These are phyloP conservation scores for Solanum lycopersicoides DNA, from an alignment of 257 asterid species.

Conservation along the genomic window DNA sequence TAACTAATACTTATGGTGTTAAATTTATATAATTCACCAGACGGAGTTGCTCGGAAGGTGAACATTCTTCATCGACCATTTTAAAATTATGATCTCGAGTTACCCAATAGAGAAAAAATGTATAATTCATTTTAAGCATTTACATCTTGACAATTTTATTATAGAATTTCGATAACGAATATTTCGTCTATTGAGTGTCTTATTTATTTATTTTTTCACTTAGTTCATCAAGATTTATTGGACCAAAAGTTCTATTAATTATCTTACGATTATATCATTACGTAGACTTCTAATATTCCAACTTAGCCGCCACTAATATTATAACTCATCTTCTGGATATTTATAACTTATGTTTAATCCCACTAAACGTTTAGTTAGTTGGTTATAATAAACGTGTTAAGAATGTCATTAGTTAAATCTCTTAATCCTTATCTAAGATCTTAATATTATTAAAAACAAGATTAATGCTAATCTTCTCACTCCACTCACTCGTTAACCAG, in stretches of 20 bases:
- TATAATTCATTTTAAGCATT: too few species aligned
- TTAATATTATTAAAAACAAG: neutral
- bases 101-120: too few species aligned
- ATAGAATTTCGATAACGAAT: neutral
- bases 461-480: neutral
- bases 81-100: neutral
- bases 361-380: conserved; percentile 14
- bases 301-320: neutral
- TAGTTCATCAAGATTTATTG: neutral
- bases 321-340: neutral
- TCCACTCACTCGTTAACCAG: neutral
- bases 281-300: neutral
- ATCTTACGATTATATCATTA: neutral
- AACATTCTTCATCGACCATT: neutral
- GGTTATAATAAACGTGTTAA: conserved; percentile 1
- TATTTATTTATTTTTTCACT: too few species aligned
- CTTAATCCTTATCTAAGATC: neutral
- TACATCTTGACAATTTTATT: neutral
- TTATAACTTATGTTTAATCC: neutral
- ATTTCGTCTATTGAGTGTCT: rapidly evolving
- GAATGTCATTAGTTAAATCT: conserved; percentile 4
- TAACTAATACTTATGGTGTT: neutral
- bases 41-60: neutral
- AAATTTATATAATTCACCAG: neutral
- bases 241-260: too few species aligned